Percentiles rank a stretch among this genome's conserved stretches.
Evolutionary conservation across 345 rosid species (phyloP).

Genomic region (Hevea brasiliensis): DNA sequence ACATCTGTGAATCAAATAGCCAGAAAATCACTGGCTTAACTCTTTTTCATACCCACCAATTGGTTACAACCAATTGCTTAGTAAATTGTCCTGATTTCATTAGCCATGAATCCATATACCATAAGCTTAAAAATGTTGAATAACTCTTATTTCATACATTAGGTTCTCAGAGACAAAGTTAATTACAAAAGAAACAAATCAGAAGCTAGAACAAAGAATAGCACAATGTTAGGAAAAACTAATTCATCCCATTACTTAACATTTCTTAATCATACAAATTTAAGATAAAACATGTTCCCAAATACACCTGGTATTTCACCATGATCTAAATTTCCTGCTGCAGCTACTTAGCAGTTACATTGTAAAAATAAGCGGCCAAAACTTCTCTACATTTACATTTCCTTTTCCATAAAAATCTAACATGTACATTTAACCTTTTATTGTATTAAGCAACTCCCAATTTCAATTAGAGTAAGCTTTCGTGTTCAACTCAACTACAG

Average conservation of each 20-base stretch:
- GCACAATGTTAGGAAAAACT: too few relatives aligned
- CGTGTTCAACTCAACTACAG: too few relatives aligned
- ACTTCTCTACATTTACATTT: neutral
- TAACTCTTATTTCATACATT: neutral
- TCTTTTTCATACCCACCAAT: neutral
- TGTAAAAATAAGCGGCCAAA: neutral
- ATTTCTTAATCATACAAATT: too few relatives aligned
- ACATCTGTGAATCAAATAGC: neutral
- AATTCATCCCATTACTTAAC: neutral
- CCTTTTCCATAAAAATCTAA: neutral
- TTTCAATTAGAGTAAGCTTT: neutral
- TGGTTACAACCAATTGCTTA: neutral
- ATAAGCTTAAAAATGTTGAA: neutral
- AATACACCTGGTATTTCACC: neutral
- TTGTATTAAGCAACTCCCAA: neutral
- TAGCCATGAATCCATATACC: conserved; percentile 1
- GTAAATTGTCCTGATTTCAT: neutral
- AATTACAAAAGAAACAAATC: neutral
- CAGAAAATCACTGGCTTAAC: neutral
- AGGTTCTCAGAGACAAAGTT: neutral
- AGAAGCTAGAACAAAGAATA: neutral
- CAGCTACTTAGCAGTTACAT: too few relatives aligned
- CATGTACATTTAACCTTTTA: neutral
- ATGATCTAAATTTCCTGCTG: neutral
- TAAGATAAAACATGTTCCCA: neutral